Evolutionary conservation across 2,329 filamentous ascomycete genomes (phyloP).

Genomic region (Dothistroma pini): DNA sequence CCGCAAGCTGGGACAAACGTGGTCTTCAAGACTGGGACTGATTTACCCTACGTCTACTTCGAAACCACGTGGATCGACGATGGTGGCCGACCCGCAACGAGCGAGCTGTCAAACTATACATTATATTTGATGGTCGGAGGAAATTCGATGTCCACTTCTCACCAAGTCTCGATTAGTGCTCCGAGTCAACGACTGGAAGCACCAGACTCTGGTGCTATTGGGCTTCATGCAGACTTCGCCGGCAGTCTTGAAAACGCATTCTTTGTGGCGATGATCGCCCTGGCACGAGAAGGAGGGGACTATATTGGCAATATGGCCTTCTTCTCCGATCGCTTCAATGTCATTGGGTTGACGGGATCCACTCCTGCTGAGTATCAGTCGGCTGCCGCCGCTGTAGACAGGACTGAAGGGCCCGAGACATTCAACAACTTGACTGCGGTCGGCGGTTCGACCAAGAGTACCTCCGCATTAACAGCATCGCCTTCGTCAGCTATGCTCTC

Average conservation of each 20-base stretch:
- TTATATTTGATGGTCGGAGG: neutral
- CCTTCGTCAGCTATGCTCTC: neutral
- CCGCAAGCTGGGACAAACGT: neutral
- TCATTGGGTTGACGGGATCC: neutral
- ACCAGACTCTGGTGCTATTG: neutral
- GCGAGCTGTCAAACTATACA: neutral
- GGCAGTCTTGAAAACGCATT: neutral
- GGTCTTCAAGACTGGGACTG: neutral
- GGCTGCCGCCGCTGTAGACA: neutral
- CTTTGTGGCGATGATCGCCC: neutral
- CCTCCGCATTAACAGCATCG: neutral
- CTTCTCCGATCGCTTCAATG: neutral
- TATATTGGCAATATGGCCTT: neutral
- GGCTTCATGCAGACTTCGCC: neutral
- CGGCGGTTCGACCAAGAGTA: neutral
- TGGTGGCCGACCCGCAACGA: neutral
- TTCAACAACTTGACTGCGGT: neutral
- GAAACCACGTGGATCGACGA: neutral
- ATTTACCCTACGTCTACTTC: neutral
- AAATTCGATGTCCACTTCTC: neutral
- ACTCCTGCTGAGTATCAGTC: neutral
- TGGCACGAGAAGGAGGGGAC: neutral
- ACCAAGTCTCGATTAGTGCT: neutral
- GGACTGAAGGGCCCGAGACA: neutral
- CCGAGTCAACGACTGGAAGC: neutral